phyloP scores from a whole-genome alignment of 2,329 filamentous ascomycete species.

The Talaromyces marneffei region DNA sequence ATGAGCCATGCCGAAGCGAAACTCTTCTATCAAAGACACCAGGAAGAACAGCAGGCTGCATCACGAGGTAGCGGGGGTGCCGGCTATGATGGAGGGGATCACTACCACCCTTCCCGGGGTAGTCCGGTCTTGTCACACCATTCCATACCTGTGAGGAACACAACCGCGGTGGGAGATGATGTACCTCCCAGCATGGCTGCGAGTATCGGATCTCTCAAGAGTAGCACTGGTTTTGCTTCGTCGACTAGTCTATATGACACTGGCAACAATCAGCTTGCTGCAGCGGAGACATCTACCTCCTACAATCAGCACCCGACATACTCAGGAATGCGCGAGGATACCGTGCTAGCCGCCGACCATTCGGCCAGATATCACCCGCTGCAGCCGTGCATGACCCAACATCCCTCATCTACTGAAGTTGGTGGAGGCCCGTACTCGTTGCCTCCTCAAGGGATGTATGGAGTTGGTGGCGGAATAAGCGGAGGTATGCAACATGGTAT shows the following conservation, averaged over 20 bases:
- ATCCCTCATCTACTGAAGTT: not conserved
- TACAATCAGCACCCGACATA: not conserved
- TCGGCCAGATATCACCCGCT: constrained; percentile 40
- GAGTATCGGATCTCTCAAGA: constrained; percentile 9
- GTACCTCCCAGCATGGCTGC: constrained; percentile 7
- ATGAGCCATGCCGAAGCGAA: constrained; percentile 93
- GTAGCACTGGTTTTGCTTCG: constrained; percentile 6
- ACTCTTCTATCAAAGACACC: constrained; percentile 88
- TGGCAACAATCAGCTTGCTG: not conserved
- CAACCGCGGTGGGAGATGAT: not conserved
- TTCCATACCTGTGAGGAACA: not conserved
- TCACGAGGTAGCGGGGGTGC: constrained; percentile 20
- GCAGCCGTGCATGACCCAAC: constrained; percentile 36
- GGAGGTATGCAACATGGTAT: constrained; percentile 56
- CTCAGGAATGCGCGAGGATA: constrained; percentile 7
- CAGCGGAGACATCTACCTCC: constrained; percentile 6
- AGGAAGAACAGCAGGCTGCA: constrained; percentile 51
- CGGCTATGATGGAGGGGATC: constrained; percentile 17
- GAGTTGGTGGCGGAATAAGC: constrained; percentile 52
- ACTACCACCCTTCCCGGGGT: constrained; percentile 30
- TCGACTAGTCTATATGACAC: constrained; percentile 6
- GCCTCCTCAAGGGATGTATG: constrained; percentile 27
- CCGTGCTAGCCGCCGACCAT: constrained; percentile 10
- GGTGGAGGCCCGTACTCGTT: not conserved
- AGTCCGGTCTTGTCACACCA: constrained; percentile 17